A percentile compares a stretch with the other conserved stretches of the same genome.
These are phyloP conservation scores for Nemania bipapillata DNA, from an alignment of 2,329 filamentous ascomycete species.

Conservation along the genomic window DNA sequence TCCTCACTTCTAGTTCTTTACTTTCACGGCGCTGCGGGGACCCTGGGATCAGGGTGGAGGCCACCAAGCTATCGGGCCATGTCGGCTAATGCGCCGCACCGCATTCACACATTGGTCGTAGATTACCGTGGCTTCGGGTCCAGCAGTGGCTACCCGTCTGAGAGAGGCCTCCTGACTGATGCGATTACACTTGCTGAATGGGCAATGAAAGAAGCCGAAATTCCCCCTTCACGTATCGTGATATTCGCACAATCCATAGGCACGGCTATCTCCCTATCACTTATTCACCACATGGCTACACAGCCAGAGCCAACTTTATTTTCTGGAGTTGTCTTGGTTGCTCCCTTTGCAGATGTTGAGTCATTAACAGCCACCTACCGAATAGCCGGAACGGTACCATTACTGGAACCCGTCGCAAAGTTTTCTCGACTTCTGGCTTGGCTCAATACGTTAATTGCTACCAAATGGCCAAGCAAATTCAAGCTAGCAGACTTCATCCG, in stretches of 20 bases:
- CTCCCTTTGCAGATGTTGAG: slow-evolving; percentile 66
- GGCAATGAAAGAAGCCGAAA: slow-evolving; percentile 62
- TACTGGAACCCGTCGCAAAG: slow-evolving; percentile 62
- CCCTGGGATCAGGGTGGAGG: slow-evolving; percentile 65
- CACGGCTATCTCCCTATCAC: slow-evolving; percentile 56
- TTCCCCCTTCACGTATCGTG: slow-evolving; percentile 66
- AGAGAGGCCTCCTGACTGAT: slow-evolving; percentile 65
- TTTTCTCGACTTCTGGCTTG: slow-evolving; percentile 60
- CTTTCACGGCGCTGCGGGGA: slow-evolving; percentile 68
- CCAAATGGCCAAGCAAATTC: slow-evolving; percentile 64
- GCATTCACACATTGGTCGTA: slow-evolving; percentile 67
- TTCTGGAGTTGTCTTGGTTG: slow-evolving; percentile 65
- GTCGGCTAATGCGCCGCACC: slow-evolving; percentile 60
- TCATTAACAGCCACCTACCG: slow-evolving; percentile 67
- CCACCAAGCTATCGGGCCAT: slow-evolving; percentile 67
- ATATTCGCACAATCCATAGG: slow-evolving; percentile 70
- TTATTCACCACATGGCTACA: slow-evolving; percentile 50
- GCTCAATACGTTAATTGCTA: slow-evolving; percentile 60
- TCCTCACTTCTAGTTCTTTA: slow-evolving; percentile 59
- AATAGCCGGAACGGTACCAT: slow-evolving; percentile 64
- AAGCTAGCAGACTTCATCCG: slow-evolving; percentile 60
- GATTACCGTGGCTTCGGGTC: slow-evolving; percentile 71
- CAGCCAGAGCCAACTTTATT: slow-evolving; percentile 57
- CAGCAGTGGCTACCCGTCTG: slow-evolving; percentile 65
- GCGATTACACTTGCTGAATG: slow-evolving; percentile 64